Evolutionary conservation across 805 yeast species (phyloP).

Genomic region (Cyberlindnera mycetangii): DNA sequence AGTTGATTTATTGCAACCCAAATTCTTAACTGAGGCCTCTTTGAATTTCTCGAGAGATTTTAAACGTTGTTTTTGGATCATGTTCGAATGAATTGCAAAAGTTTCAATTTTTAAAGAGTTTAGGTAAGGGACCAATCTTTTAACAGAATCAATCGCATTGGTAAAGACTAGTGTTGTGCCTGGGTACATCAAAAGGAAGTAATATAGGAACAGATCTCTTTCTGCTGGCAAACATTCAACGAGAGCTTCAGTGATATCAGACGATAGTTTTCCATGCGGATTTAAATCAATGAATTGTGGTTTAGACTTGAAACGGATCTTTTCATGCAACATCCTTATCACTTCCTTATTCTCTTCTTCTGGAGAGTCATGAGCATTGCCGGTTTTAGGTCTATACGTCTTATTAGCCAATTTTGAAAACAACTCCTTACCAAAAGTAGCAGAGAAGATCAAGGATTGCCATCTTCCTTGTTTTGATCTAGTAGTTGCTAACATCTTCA

Average conservation of each 20-base stretch:
- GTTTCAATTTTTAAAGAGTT: constrained; percentile 64
- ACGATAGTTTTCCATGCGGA: constrained; percentile 77
- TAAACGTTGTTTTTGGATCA: constrained; percentile 92
- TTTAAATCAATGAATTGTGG: constrained; percentile 82
- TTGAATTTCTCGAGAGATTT: constrained; percentile 80
- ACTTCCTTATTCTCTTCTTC: constrained; percentile 52
- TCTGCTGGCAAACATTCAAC: constrained; percentile 90
- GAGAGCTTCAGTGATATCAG: constrained; percentile 75
- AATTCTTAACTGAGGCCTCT: constrained; percentile 40
- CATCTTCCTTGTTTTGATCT: constrained; percentile 48
- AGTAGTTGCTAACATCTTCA: constrained; percentile 56
- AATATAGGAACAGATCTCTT: constrained; percentile 86
- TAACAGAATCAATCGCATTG: constrained; percentile 93
- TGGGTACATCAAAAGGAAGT: constrained; percentile 80
- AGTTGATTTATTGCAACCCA: constrained; percentile 45
- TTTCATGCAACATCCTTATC: constrained; percentile 58
- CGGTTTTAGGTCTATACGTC: constrained; percentile 28
- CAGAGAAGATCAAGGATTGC: constrained; percentile 93
- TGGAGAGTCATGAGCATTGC: constrained; percentile 26
- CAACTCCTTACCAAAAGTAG: constrained; percentile 83
- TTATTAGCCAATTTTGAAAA: constrained; percentile 66
- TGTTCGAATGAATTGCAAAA: constrained; percentile 84
- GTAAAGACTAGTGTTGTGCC: constrained; percentile 90
- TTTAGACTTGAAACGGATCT: constrained; percentile 66
- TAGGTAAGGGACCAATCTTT: constrained; percentile 74